Base-by-base conservation (phyloP, 2,329 filamentous ascomycete species). In the Cladophialophora carrionii region DNA sequence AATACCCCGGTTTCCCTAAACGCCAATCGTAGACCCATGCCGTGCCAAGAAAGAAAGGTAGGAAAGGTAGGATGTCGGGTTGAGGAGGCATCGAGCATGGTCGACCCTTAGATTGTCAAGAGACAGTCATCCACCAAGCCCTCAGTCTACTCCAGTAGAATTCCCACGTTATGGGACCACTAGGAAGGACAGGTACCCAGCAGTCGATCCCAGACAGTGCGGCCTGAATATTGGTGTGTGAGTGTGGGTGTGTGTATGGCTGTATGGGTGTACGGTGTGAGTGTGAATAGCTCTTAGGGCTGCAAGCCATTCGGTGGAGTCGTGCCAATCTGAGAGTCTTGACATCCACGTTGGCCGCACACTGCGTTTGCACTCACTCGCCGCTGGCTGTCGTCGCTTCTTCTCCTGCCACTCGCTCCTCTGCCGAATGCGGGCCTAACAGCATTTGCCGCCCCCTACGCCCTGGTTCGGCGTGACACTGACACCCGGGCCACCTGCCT, bases 371-470 rank as follows among this genome's bases (percentile, higher is more conserved):
- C 26, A 43, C 14, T 10, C 43, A 14, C 29, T 8, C 43, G 43
- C 41, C 12, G 26, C 31, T 46, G 41, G 7, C 17, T 34, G 41
- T 14, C 31, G 31, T 34, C 26, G 26, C n/a, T 58, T 24, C 20
- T 26, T 24, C n/a, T 20, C 37, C 17, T 17, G 14, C 4, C 34
- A 1, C 17, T 41, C 34, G 34, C 37, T 43, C 37, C 37, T 43
- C 37, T 20, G 8, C 37, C 4, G n/a, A 20, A 43, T 14, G 14
- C 20, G 14, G 9, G 20, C 59, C 57, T 68, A 96, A 77, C 91
- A 96, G 83, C 92, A 96, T 80, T 92, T 92, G 74, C 87, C 83
- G 61, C 84, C 83, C 64, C 83, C 74, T 70, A 75, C 77, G 29
- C 77, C 78, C 56, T 83, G 84, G 71, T 85, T 84, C 73, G 87